Evolutionary conservation across 2,329 filamentous ascomycete species (phyloP), one percentile per base, ranked within the genome.

Genomic region (Fusarium cicatricum): DNA sequence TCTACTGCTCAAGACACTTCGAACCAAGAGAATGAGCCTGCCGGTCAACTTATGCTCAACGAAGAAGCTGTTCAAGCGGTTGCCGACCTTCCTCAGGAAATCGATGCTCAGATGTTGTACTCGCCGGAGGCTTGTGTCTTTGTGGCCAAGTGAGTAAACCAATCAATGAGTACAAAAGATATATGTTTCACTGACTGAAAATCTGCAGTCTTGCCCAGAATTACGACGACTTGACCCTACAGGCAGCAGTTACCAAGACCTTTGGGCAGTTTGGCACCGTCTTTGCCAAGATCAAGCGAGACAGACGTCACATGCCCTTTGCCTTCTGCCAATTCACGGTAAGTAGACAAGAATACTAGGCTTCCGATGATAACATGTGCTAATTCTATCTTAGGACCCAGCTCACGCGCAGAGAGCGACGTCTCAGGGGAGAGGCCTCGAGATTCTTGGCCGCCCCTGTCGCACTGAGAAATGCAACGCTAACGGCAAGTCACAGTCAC

Each of bases 321-420:
- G 85, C 85, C 0, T 89, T 89, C 62, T 81, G 80, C 17, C 86
- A 89, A 64, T 89, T 78, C 65, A 86, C 82, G 2, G 85, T 86
- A 68, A 76, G 82, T 73, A 21, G 3, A 32, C 2, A 23, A 32
- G 29, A 14, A 14, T 3, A 5, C 29, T 5, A 14, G n/a, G 29
- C 4, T 14, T 32, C 29, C 12, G 12, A 4, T 32, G 29, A n/a
- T n/a, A 32, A 32, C 17, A 11, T 16, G 43, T 11, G 42, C 68
- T 77, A 47, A 78, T 15, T 10, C 0, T 3, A 14, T 11, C 26
- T 21, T 57, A 86, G 83, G 78, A 75, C 11, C 74, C 78, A 28
- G 69, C 75, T 0, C 74, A 85, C 66, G 85, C 86, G 2, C 69
- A 77, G 15, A 63, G 53, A 12, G 86, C 85, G 16, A 73, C 84